These are phyloP conservation scores for Hippophae rhamnoides DNA, from an alignment of 306 rosid species.

Conservation along the genomic window DNA sequence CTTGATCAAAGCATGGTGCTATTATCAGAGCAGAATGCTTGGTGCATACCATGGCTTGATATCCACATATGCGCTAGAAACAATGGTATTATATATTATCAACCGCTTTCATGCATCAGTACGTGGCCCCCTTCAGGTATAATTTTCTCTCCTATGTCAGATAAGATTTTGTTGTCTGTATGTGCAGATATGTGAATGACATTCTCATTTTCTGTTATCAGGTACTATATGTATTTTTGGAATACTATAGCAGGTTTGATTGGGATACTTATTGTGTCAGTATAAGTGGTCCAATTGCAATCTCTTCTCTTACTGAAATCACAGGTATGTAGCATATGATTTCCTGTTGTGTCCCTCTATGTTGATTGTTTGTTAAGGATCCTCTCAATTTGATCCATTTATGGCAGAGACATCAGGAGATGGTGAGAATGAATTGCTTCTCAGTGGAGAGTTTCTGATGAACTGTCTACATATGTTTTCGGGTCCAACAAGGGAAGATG, in stretches of 20 bases:
- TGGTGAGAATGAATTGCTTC: slow-evolving; percentile 28
- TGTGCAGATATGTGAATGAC: slow-evolving; percentile 13
- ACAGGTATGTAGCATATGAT: slow-evolving; percentile 30
- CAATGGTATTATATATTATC: slow-evolving; percentile 46
- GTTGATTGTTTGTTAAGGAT: slow-evolving; percentile 13
- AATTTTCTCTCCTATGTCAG: neutral
- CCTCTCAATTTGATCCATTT: slow-evolving; percentile 14
- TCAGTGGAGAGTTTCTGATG: slow-evolving; percentile 41
- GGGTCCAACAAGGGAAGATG: slow-evolving; percentile 18
- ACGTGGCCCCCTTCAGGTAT: slow-evolving; percentile 64
- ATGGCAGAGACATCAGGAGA: slow-evolving; percentile 31
- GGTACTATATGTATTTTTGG: slow-evolving; percentile 60
- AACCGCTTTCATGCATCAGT: slow-evolving; percentile 47
- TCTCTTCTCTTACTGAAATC: slow-evolving; percentile 45
- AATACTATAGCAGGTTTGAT: slow-evolving; percentile 51
- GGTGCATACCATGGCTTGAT: slow-evolving; percentile 57
- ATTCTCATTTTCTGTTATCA: slow-evolving; percentile 20
- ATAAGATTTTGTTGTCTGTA: slow-evolving; percentile 15
- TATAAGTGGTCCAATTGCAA: slow-evolving; percentile 39
- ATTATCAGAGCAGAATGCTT: slow-evolving; percentile 64
- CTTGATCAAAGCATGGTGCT: slow-evolving; percentile 73
- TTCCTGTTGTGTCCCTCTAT: neutral
- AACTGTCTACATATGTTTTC: slow-evolving; percentile 37
- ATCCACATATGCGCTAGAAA: slow-evolving; percentile 65
- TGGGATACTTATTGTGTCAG: slow-evolving; percentile 45